phyloP scores from a whole-genome alignment of 495 filamentous ascomycete genomes.

The Antarctomyces pellizariae region DNA sequence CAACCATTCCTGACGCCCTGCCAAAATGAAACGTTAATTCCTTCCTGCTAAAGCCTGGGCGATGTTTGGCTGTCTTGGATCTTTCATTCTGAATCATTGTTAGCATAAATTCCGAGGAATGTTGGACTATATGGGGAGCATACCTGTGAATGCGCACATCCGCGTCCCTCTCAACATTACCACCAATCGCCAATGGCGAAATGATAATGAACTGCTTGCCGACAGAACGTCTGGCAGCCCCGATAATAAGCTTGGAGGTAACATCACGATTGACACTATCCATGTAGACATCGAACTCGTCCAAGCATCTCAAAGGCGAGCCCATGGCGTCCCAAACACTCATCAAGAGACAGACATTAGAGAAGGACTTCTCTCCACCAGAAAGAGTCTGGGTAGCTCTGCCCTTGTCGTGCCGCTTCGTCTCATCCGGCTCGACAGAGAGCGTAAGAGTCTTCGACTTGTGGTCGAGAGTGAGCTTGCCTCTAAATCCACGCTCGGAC shows the following conservation, averaged over 20 bases:
- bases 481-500: constrained; percentile 70
- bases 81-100: constrained; percentile 23
- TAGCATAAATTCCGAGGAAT: constrained; percentile 4
- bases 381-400: constrained; percentile 77
- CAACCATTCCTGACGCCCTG: too few species aligned
- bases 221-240: constrained; percentile 59
- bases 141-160: constrained; percentile 78
- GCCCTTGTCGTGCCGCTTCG: constrained; percentile 33
- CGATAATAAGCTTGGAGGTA: constrained; percentile 84
- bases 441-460: constrained; percentile 46
- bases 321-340: constrained; percentile 98
- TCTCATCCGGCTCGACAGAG: constrained; percentile 64
- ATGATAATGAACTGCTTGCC: constrained; percentile 92
- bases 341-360: constrained; percentile 78
- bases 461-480: constrained; percentile 59
- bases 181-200: constrained; percentile 67
- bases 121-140: constrained; percentile 16
- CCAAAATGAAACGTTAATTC: not conserved
- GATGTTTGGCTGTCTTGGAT: too few species aligned
- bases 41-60: constrained; percentile 6
- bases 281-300: constrained; percentile 99
- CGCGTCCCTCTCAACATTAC: constrained; percentile 33
- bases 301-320: constrained; percentile 75
- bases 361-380: constrained; percentile 94
- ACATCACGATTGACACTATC: constrained; percentile 86